Base-by-base conservation (phyloP, 139 green algal genomes). In the Chlorella sp. region DNA sequence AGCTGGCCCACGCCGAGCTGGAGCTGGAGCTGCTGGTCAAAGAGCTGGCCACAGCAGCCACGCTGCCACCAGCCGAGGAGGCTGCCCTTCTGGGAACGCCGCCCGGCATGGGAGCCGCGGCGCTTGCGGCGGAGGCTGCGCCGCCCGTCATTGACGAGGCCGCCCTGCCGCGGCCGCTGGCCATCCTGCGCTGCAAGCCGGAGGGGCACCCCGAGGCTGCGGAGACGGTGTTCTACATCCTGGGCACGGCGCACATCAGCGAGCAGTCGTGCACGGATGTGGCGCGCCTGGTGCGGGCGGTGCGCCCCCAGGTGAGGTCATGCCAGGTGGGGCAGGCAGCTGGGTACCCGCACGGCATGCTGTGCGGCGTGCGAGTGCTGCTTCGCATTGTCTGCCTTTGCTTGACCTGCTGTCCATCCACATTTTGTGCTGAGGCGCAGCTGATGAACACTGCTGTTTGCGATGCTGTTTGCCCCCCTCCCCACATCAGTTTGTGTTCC, bases 241-340 rank as follows among this genome's bases (percentile, higher is more conserved):
- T 76, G 36, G 69, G 69, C 20, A 76, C 69, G 3, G 69, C 69
- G 22, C 69, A 76, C 69, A 32, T 48, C 69, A 76, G 69, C 69
- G 69, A 76, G 69, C 38, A 32, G 69, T 46, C n/a, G 20, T 76
- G 69, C 69, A 7, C 32, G 9, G 69, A 76, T 24, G 69, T 38
- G 20, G 69, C 69, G 2, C 32, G 32, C 69, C 69, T 54, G 38
- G 24, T 76, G 32, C 69, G 69, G 20, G 20, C 24, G 0, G 69
- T 54, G 20, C 36, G 69, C 20, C 69, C 69, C 38, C 38, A 76
- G 38, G 40, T 51, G 32, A 14, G 64, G 30, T 5, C 5, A 5
- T 24, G 4, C 30, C 7, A 9, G 64, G 30, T 40, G 64, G 60
- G 24, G 24, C 46, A 11, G 7, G 46, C 46, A 54, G 11, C 46